phyloP scores from a whole-genome alignment of 2,329 filamentous ascomycete genomes.

The Fusarium tjaetaba region DNA sequence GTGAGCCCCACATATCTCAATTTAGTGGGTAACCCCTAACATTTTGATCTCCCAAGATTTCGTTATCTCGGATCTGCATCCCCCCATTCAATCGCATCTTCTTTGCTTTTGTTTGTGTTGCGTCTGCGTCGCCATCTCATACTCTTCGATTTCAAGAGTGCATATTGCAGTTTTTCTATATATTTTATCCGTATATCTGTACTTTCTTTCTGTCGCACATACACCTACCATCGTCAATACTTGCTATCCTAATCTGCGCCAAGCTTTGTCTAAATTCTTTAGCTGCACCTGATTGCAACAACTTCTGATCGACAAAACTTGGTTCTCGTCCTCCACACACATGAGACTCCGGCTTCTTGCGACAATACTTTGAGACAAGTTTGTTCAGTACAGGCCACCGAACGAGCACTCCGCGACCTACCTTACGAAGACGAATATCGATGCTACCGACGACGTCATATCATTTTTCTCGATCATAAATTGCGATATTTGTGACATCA shows the following conservation, averaged over 20 bases:
- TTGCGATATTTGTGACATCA: conserved; percentile 4
- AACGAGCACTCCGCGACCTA: neutral
- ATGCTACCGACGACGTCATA: conserved; percentile 14
- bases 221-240: neutral
- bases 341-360: neutral
- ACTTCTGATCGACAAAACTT: neutral
- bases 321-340: neutral
- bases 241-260: neutral
- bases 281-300: conserved; percentile 9
- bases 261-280: conserved; percentile 2
- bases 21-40: conserved; percentile 21
- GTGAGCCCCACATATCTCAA: neutral
- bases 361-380: neutral
- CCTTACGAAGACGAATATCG: neutral
- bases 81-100: conserved; percentile 1
- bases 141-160: conserved; percentile 2
- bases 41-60: conserved; percentile 32
- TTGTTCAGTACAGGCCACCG: neutral
- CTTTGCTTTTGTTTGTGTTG: conserved; percentile 10
- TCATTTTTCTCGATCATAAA: neutral
- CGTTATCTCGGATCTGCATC: conserved; percentile 16
- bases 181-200: neutral
- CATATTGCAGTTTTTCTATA: neutral
- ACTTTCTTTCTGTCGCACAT: neutral
- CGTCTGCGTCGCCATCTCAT: neutral